These are phyloP conservation scores for Nakazawaea peltata DNA, from an alignment of 805 yeast genomes.

Conservation along the genomic window DNA sequence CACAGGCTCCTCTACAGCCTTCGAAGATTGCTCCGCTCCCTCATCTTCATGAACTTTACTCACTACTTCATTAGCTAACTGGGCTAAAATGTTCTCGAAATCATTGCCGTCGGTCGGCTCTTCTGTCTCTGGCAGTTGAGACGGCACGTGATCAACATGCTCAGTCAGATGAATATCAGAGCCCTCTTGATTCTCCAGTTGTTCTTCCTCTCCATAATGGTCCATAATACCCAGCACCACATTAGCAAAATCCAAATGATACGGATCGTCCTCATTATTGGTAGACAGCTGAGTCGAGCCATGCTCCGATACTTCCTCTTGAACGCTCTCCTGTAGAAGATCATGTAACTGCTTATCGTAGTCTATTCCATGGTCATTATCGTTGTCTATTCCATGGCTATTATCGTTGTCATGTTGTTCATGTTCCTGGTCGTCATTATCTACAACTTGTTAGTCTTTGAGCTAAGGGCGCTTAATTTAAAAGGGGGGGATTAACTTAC, in stretches of 20 bases:
- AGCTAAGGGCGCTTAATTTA: too few species aligned
- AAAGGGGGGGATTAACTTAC: too few species aligned
- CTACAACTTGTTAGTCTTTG: neutral
- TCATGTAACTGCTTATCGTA: conserved; percentile 3
- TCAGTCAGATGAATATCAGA: neutral
- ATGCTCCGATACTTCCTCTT: neutral
- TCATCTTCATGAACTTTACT: conserved; percentile 9
- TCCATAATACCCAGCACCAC: conserved; percentile 8
- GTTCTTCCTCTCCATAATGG: conserved; percentile 5
- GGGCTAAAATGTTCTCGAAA: conserved; percentile 7
- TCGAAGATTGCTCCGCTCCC: conserved; percentile 1
- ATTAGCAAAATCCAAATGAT: conserved; percentile 9
- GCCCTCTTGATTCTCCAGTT: conserved; percentile 1
- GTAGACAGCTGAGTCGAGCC: too few species aligned
- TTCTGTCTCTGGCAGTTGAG: neutral
- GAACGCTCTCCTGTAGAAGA: conserved; percentile 1
- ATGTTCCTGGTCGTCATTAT: too few species aligned
- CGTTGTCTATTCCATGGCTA: neutral
- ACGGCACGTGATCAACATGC: neutral
- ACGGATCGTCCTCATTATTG: conserved; percentile 1
- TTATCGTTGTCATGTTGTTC: neutral
- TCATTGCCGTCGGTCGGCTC: conserved; percentile 4
- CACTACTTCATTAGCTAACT: conserved; percentile 5
- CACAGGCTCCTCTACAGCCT: too few species aligned
- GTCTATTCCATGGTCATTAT: neutral